Percentiles rank a stretch among this genome's conserved stretches.
phyloP scores from a whole-genome alignment of 495 filamentous ascomycete species.

The Aspergillus haitiensis region DNA sequence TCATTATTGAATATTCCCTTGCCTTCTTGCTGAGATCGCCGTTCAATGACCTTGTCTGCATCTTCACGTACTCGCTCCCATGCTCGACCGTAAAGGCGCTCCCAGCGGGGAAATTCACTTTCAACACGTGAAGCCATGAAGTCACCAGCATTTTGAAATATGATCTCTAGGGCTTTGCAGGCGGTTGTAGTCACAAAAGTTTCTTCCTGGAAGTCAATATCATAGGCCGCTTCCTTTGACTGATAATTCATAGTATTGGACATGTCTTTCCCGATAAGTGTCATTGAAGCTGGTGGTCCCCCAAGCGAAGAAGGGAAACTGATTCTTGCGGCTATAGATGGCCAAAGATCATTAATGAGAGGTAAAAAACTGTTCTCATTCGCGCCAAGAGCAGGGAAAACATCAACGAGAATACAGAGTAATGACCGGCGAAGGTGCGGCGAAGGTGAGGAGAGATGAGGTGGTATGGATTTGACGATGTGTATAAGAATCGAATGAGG shows the following conservation, averaged over 20 bases:
- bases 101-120: conserved; percentile 63
- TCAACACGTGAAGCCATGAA: conserved; percentile 74
- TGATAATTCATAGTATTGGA: conserved; percentile 13
- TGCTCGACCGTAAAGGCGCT: conserved; percentile 42
- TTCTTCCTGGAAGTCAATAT: conserved; percentile 59
- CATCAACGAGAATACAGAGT: conserved; percentile 68
- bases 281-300: conserved; percentile 27
- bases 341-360: conserved; percentile 86
- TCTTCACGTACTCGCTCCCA: conserved; percentile 44
- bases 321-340: conserved; percentile 68
- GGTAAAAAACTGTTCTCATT: conserved; percentile 84
- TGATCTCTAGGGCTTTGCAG: conserved; percentile 59
- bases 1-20: not conserved
- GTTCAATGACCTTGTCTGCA: conserved; percentile 34
- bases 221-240: conserved; percentile 17
- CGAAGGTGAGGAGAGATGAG: conserved; percentile 82
- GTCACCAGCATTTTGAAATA: conserved; percentile 67
- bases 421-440: conserved; percentile 74
- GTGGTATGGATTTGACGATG: conserved; percentile 70
- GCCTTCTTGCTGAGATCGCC: conserved; percentile 26
- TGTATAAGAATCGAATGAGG: conserved; percentile 62
- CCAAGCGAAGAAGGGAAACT: conserved; percentile 41
- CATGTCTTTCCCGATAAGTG: conserved; percentile 27
- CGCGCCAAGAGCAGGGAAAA: conserved; percentile 63
- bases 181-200: conserved; percentile 71